Evolutionary conservation across 1,284 basidiomycete species (phyloP), one percentile per base, ranked within the genome.

Genomic region (Leccinum huronense): DNA sequence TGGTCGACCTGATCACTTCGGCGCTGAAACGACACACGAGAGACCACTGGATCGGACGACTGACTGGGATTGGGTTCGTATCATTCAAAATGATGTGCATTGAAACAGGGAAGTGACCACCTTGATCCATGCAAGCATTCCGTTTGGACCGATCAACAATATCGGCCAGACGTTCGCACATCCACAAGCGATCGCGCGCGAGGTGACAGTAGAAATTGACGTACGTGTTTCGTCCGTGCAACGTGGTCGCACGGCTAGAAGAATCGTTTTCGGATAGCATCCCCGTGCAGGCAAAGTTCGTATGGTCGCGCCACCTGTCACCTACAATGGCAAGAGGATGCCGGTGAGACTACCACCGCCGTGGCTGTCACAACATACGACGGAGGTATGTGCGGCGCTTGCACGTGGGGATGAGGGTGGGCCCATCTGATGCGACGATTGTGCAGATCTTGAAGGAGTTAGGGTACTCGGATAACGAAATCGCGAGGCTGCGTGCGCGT

Each of bases 101-200:
- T 57, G 59, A 34, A 56, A 59, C 30, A 33, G 51, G 42, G 58
- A 27, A 27, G 53, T 54, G 23, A 51, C 67, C 61, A 67, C 61
- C 34, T 58, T 64, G 61, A 60, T 61, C 54, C 23, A 62, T 42
- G n/a, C 59, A 59, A 91, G 93, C 5, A 84, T 97, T 38, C 95
- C 94, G 4, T 93, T 93, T 76, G 93, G 93, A 16, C 94, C 94
- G 14, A 97, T 98, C 79, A 97, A 97, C 76, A 91, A 95, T 70
- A 94, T 98, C 67, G 75, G 83, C 58, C 88, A 95, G 73, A 96
- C 96, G 1, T 98, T 98, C 73, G 85, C 87, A 54, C 96, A 98
- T 78, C 93, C 94, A 2, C 96, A 98, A 78, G 92, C 87, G 2
- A 72, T 87, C 61, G 89, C 88, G 9, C 79, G 91, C 40, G 78